Evolutionary conservation across 176 grass and related monocot species (phyloP).

Genomic region (Typha latifolia): DNA sequence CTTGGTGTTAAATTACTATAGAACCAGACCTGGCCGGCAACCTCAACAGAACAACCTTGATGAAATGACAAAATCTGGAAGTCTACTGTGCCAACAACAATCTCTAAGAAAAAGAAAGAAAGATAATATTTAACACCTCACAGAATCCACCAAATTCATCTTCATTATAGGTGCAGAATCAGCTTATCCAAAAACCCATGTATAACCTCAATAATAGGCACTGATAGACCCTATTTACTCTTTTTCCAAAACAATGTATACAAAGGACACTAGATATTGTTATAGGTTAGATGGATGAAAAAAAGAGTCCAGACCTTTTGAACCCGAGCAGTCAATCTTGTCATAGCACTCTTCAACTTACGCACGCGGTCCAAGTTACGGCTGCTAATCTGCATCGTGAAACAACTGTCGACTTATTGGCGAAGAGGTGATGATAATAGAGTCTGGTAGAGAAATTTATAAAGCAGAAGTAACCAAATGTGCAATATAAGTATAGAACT

Average conservation of each 20-base stretch:
- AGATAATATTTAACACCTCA: no score
- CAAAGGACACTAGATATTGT: not conserved
- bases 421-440: not conserved
- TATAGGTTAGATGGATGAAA: not conserved
- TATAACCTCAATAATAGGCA: no score
- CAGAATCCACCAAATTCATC: no score
- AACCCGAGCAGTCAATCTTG: slow-evolving; percentile 83
- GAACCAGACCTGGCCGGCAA: not conserved
- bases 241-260: not conserved
- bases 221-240: no score
- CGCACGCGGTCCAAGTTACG: slow-evolving; percentile 97
- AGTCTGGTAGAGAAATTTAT: not conserved
- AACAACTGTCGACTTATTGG: not conserved
- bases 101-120: no score
- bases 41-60: no score
- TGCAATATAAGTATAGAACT: no score
- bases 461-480: no score
- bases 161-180: no score
- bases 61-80: no score
- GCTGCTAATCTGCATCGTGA: slow-evolving; percentile 75
- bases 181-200: no score
- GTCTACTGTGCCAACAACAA: no score
- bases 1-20: slow-evolving; percentile 16
- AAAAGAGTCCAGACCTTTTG: slow-evolving; percentile 63
- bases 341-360: slow-evolving; percentile 97